These are phyloP conservation scores for Cryptosporidium muris DNA, from an alignment of 169 alveolate genomes.

Conservation along the genomic window DNA sequence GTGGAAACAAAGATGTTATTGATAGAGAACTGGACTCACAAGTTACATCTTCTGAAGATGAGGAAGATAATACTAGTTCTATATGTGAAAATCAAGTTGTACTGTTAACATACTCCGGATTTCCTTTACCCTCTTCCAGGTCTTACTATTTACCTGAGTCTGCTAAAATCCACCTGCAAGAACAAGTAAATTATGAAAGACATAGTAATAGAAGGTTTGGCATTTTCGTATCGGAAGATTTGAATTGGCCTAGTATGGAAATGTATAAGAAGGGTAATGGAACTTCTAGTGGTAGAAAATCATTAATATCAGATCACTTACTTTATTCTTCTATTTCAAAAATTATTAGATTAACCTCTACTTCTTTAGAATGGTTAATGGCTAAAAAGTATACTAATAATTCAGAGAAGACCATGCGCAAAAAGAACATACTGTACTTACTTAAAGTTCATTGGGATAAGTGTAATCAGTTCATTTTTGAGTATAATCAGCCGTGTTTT, in stretches of 20 bases:
- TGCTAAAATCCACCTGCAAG: conserved; percentile 34
- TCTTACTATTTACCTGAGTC: conserved; percentile 31
- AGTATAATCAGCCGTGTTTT: conserved; percentile 20
- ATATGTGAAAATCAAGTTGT: conserved; percentile 41
- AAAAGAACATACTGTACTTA: neutral
- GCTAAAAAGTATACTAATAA: neutral
- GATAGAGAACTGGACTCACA: neutral
- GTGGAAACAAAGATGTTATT: neutral
- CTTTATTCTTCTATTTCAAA: conserved; percentile 20
- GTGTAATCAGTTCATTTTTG: conserved; percentile 25
- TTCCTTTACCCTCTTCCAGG: conserved; percentile 20
- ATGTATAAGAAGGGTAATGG: neutral
- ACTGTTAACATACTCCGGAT: conserved; percentile 16
- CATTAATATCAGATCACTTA: conserved; percentile 5
- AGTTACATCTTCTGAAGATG: conserved; percentile 1
- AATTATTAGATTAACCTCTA: conserved; percentile 11
- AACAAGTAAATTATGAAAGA: neutral
- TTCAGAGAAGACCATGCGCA: neutral
- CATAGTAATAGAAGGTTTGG: conserved; percentile 39
- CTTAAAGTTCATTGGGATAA: conserved; percentile 16
- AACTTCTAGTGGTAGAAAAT: neutral
- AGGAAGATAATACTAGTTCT: neutral
- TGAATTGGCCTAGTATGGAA: neutral
- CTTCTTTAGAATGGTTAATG: conserved; percentile 54
- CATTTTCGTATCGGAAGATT: conserved; percentile 3